phyloP scores from a whole-genome alignment of 768 basidiomycete species.

The Dentipellis fragilis region DNA sequence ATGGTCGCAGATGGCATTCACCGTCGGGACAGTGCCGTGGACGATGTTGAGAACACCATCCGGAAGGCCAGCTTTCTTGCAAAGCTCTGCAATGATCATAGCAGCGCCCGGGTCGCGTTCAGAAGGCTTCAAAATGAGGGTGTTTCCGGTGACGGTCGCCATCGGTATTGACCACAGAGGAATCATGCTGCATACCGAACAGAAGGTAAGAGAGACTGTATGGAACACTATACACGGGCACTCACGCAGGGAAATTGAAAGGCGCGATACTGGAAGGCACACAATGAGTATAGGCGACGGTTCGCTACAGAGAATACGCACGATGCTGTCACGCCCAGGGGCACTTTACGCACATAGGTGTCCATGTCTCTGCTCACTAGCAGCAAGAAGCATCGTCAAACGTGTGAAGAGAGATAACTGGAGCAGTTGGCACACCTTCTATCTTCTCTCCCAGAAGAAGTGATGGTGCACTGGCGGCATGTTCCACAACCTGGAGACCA shows the following conservation, averaged over 20 bases:
- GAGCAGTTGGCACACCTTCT: slow-evolving; percentile 48
- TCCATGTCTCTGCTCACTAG: slow-evolving; percentile 94
- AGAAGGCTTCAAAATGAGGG: slow-evolving; percentile 89
- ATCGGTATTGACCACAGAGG: slow-evolving; percentile 93
- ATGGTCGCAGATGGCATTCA: slow-evolving; percentile 91
- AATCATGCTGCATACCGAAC: slow-evolving; percentile 58
- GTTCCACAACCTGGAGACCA: slow-evolving; percentile 83
- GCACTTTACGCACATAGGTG: slow-evolving; percentile 74
- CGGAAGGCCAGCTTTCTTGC: slow-evolving; percentile 79
- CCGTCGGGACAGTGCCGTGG: slow-evolving; percentile 82
- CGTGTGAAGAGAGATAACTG: neutral
- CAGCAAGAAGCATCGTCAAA: neutral
- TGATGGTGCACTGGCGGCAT: slow-evolving; percentile 71
- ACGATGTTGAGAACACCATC: slow-evolving; percentile 86
- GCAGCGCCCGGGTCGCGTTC: slow-evolving; percentile 96
- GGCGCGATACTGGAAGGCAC: slow-evolving; percentile 52
- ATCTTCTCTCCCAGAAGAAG: slow-evolving; percentile 85
- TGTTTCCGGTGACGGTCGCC: slow-evolving; percentile 86
- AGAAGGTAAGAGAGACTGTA: neutral
- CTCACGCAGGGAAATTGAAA: slow-evolving; percentile 85
- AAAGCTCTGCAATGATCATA: slow-evolving; percentile 95
- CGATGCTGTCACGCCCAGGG: slow-evolving; percentile 82
- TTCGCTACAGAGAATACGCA: slow-evolving; percentile 8
- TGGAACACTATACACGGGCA: slow-evolving; percentile 4
- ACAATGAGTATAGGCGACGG: neutral